These are phyloP conservation scores for Phytophthora constricta DNA, from an alignment of 352 stramenopile species.

Conservation along the genomic window DNA sequence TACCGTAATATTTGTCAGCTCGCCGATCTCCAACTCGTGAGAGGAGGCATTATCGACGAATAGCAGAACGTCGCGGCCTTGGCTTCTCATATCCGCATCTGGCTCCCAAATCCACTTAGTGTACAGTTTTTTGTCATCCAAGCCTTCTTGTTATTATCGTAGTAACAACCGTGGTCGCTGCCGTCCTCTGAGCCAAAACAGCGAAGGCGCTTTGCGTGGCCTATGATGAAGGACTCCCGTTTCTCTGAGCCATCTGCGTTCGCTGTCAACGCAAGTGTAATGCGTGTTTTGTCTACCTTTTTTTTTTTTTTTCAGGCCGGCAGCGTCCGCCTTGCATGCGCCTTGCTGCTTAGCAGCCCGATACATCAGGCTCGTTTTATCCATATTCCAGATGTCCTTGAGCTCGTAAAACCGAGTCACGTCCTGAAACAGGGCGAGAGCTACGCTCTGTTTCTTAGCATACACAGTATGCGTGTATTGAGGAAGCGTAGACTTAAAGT, in stretches of 20 bases:
- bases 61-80: background rate
- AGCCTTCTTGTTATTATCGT: conserved; percentile 1
- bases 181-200: background rate
- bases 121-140: background rate
- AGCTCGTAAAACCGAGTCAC: background rate
- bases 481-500: too few relatives aligned
- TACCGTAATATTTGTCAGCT: background rate
- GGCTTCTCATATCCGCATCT: background rate
- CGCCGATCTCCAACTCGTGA: background rate
- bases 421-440: too few relatives aligned
- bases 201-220: background rate
- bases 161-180: background rate
- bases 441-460: too few relatives aligned
- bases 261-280: background rate
- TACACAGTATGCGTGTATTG: too few relatives aligned
- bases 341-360: background rate
- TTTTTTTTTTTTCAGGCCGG: background rate
- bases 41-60: background rate
- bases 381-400: background rate
- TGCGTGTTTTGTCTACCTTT: background rate
- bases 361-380: background rate
- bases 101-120: background rate
- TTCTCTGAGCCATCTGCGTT: background rate
- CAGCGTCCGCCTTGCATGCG: background rate
- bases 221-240: background rate